Evolutionary conservation across 805 yeast species (phyloP), one percentile per base, ranked within the genome.

Genomic region (Pichia rugopelliculosa): DNA sequence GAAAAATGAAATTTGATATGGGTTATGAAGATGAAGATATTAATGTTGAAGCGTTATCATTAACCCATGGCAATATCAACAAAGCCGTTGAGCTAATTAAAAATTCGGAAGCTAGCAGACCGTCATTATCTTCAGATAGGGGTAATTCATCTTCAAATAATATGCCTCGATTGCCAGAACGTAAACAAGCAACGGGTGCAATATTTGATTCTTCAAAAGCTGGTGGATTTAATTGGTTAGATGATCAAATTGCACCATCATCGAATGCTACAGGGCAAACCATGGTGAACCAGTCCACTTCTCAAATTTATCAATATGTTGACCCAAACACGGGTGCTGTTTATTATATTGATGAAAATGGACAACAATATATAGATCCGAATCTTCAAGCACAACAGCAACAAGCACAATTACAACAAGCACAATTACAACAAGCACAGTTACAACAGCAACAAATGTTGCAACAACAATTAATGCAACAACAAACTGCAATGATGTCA

Each of bases 291-390:
- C 42, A 4, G 41, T 39, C 26, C 54, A 51, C 45, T n/a, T n/a
- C n/a, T n/a, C 84, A 70, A 62, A 79, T 72, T 64, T 84, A 67
- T 56, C 91, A 83, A 58, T 84, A 80, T 59, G 72, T 82, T 20
- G 90, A 84, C 56, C 88, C 89, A 3, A 68, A 74, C 8, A 82
- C 88, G 0, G 90, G 91, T 12, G 74, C 78, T 42, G 64, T 82
- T 4, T 73, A 76, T 30, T 84, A 84, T 56, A 76, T 84, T 33
- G 90, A 84, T 57, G 74, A 80, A 11, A 79, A 75, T 40, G 83
- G 83, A 2, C 88, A 83, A 56, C 85, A 82, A 56, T 76, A 75
- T 53, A 58, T 75, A 48, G 78, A 75, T 56, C 75, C 77, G 10
- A 74, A 69, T 46, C 62, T 54, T 42, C 62, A 56, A 45, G 55